Evolutionary conservation across 2,329 filamentous ascomycete species (phyloP).

Genomic region (Neonectria coccinea): DNA sequence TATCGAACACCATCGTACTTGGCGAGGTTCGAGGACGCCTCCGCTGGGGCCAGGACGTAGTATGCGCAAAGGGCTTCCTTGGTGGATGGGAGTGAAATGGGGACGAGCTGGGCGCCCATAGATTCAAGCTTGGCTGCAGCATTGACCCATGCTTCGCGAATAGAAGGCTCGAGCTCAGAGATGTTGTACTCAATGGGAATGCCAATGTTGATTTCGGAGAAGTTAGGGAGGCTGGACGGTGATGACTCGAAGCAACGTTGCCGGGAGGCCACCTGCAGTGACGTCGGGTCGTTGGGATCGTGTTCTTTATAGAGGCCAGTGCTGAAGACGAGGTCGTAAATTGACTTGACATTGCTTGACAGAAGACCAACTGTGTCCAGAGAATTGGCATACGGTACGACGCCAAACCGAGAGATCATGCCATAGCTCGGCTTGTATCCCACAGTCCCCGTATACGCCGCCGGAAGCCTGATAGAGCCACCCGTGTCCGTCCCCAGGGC

Average conservation of each 20-base stretch:
- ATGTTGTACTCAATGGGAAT: constrained; percentile 88
- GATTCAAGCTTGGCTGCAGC: constrained; percentile 70
- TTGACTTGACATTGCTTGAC: constrained; percentile 63
- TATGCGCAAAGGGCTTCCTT: constrained; percentile 90
- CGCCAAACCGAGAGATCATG: constrained; percentile 84
- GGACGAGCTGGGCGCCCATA: constrained; percentile 77
- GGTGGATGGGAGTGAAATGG: constrained; percentile 85
- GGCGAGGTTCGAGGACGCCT: constrained; percentile 94
- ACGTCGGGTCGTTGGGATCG: constrained; percentile 82
- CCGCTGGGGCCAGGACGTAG: constrained; percentile 93
- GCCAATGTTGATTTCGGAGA: constrained; percentile 61
- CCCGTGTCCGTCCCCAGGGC: constrained; percentile 95
- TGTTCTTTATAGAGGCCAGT: constrained; percentile 61
- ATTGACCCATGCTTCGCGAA: constrained; percentile 76
- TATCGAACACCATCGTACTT: constrained; percentile 99
- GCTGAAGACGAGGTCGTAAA: constrained; percentile 66
- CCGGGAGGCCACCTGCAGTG: constrained; percentile 68
- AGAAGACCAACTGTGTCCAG: constrained; percentile 90
- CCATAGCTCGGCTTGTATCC: constrained; percentile 96
- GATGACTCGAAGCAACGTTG: constrained; percentile 54
- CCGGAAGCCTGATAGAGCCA: constrained; percentile 87
- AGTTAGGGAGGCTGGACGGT: constrained; percentile 39
- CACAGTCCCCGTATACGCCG: constrained; percentile 84
- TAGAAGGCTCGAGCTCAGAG: constrained; percentile 75
- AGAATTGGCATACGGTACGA: constrained; percentile 92